Conservation (phyloP, 257 asterid species). For the Plantago ovata region DNA sequence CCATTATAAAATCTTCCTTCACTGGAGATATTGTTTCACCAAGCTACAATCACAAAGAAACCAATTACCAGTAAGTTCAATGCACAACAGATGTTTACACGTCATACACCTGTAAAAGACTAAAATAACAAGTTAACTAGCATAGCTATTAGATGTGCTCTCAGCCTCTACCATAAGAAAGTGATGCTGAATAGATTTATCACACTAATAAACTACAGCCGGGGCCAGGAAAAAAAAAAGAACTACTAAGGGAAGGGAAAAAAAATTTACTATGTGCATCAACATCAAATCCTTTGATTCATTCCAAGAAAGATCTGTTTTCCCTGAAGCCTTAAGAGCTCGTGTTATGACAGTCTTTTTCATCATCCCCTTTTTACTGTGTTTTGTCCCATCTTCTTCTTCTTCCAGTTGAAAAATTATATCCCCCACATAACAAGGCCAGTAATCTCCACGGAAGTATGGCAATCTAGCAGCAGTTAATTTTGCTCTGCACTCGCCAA, state of each 20-base stretch:
- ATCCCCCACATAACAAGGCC: constrained; percentile 88
- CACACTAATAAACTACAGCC: constrained; percentile 11
- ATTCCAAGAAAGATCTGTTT: constrained; percentile 82
- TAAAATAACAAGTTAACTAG: background rate
- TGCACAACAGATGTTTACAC: background rate
- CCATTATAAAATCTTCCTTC: constrained; percentile 99
- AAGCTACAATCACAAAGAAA: constrained; percentile 48
- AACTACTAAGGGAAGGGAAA: constrained; percentile 1
- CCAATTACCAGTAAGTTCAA: constrained; percentile 5
- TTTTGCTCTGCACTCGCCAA: constrained; percentile 82
- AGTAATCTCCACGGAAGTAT: constrained; percentile 96
- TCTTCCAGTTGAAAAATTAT: constrained; percentile 81
- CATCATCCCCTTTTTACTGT: constrained; percentile 58
- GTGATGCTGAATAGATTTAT: background rate
- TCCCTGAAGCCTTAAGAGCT: constrained; percentile 93
- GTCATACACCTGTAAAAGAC: constrained; percentile 2
- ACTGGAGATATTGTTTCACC: constrained; percentile 93
- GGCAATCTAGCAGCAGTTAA: constrained; percentile 93
- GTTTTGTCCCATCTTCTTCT: constrained; percentile 89
- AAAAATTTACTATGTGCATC: constrained; percentile 76
- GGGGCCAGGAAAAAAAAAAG: background rate
- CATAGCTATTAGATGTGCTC: too few species aligned
- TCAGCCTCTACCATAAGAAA: too few species aligned
- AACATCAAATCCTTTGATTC: constrained; percentile 83
- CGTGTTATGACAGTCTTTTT: constrained; percentile 76